Evolutionary conservation across 2,329 filamentous ascomycete species (phyloP).

Genomic region (Pestalotiopsis fici): DNA sequence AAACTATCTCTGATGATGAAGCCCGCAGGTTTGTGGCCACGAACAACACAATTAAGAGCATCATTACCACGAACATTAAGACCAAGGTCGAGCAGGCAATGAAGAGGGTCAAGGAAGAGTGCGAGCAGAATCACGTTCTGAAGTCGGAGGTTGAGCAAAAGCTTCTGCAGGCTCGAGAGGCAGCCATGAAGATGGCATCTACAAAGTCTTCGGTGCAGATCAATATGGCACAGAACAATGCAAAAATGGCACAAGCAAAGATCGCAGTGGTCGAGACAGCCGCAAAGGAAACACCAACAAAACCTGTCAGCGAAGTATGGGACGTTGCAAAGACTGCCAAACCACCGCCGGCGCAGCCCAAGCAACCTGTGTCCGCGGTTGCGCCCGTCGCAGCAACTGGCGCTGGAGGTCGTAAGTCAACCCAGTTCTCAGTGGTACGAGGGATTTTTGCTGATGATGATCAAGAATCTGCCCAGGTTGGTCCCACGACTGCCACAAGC

Average conservation of each 20-base stretch:
- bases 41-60: slow-evolving; percentile 58
- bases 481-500: slow-evolving; percentile 2
- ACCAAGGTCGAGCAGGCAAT: slow-evolving; percentile 69
- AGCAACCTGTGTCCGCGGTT: slow-evolving; percentile 19
- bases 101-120: slow-evolving; percentile 58
- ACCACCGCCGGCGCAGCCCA: slow-evolving; percentile 34
- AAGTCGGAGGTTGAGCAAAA: slow-evolving; percentile 55
- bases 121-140: slow-evolving; percentile 40
- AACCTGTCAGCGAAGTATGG: slow-evolving; percentile 85
- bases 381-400: slow-evolving; percentile 11
- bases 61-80: slow-evolving; percentile 64
- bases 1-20: slow-evolving; percentile 53
- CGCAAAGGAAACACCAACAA: slow-evolving; percentile 80
- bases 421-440: background rate
- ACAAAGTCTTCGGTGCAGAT: slow-evolving; percentile 76
- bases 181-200: slow-evolving; percentile 70
- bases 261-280: slow-evolving; percentile 78
- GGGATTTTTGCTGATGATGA: slow-evolving; percentile 12
- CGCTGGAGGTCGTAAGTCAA: slow-evolving; percentile 8
- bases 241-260: slow-evolving; percentile 67
- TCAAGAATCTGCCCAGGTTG: slow-evolving; percentile 14
- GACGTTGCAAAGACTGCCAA: slow-evolving; percentile 72
- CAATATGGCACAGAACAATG: slow-evolving; percentile 76
- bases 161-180: slow-evolving; percentile 54
- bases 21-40: slow-evolving; percentile 58